phyloP scores from a whole-genome alignment of 140 eudicot genomes.

The Cichorium intybus region DNA sequence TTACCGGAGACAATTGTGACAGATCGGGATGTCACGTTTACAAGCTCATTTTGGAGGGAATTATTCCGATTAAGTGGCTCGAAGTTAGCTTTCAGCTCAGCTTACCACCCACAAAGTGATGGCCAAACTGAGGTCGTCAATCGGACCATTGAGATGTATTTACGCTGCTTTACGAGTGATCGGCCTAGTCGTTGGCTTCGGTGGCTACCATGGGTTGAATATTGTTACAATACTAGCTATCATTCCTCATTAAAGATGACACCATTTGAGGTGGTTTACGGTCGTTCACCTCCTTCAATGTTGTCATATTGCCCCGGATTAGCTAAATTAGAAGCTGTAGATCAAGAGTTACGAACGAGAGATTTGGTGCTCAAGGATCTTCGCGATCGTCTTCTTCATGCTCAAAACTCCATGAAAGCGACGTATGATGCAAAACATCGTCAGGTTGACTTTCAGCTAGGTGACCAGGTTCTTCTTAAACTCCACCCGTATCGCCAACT shows the following conservation, averaged over 20 bases:
- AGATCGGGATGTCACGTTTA: neutral
- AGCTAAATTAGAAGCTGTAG: neutral
- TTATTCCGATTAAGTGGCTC: neutral
- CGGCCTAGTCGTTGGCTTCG: neutral
- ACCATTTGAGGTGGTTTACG: conserved; percentile 5
- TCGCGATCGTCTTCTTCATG: neutral
- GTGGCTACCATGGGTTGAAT: conserved; percentile 1
- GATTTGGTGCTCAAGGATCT: neutral
- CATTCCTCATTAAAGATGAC: neutral
- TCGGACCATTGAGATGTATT: neutral
- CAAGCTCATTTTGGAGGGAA: neutral
- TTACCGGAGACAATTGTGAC: neutral
- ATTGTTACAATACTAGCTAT: neutral
- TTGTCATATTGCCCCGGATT: neutral
- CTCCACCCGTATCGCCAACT: too few species aligned
- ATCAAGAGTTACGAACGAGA: neutral
- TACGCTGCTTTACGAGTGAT: neutral
- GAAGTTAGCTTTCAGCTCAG: neutral
- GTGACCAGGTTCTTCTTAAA: conserved; percentile 4
- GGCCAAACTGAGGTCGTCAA: neutral
- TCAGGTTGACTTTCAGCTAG: neutral
- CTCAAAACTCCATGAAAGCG: too few species aligned
- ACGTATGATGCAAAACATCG: neutral
- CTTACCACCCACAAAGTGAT: neutral
- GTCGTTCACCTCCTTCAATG: neutral